Conservation (phyloP, 352 stramenopile genomes). For the Pilasporangium apinafurcum region DNA sequence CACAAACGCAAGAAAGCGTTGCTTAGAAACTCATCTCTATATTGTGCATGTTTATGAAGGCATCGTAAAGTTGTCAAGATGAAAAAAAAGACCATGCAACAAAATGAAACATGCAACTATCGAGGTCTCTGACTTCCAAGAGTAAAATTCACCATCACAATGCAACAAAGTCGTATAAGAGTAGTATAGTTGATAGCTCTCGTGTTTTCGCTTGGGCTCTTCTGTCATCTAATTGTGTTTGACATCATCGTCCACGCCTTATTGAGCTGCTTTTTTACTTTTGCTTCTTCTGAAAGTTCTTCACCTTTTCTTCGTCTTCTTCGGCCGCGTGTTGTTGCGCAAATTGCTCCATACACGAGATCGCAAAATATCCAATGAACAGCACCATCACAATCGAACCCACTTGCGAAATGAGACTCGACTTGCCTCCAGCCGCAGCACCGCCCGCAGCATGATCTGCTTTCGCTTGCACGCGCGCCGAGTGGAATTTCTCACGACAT, state of each 20-base stretch:
- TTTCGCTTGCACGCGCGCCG: slow-evolving; percentile 45
- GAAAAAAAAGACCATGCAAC: slow-evolving; percentile 16
- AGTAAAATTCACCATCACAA: too few species aligned
- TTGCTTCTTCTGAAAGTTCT: too few species aligned
- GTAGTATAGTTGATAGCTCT: too few species aligned
- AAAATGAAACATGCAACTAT: too few species aligned
- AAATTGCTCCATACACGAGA: slow-evolving; percentile 89
- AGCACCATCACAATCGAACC: slow-evolving; percentile 79
- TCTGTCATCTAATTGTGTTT: not conserved
- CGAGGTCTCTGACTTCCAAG: too few species aligned
- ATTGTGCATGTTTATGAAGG: too few species aligned
- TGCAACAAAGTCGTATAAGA: too few species aligned
- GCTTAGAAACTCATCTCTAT: too few species aligned
- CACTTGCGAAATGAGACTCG: slow-evolving; percentile 72
- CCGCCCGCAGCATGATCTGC: slow-evolving; percentile 46
- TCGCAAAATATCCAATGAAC: slow-evolving; percentile 87
- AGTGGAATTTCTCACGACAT: slow-evolving; percentile 85
- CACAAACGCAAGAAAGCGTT: too few species aligned
- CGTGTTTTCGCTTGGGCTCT: too few species aligned
- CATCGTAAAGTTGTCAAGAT: too few species aligned
- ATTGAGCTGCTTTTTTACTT: slow-evolving; percentile 21
- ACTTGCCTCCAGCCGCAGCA: slow-evolving; percentile 30
- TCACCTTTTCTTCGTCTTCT: slow-evolving; percentile 83
- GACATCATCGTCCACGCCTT: not conserved
- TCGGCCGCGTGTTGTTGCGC: slow-evolving; percentile 85